These are phyloP conservation scores for Hibiscus syriacus DNA, from an alignment of 345 rosid genomes.

Conservation along the genomic window DNA sequence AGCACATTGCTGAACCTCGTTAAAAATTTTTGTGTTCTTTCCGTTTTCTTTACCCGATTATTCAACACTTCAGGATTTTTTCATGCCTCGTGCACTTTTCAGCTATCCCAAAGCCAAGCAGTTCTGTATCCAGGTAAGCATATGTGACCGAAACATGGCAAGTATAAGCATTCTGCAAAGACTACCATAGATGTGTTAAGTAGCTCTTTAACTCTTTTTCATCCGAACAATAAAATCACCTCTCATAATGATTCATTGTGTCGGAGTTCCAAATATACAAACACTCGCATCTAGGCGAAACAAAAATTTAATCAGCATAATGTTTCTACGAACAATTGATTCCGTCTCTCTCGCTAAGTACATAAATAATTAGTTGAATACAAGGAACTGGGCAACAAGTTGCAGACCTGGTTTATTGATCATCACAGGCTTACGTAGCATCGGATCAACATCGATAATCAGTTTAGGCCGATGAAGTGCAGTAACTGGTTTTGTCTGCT, in stretches of 20 bases:
- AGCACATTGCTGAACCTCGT: too few species aligned
- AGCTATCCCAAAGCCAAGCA: slow-evolving; percentile 37
- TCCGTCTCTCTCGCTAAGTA: not conserved
- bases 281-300: not conserved
- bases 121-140: slow-evolving; percentile 16
- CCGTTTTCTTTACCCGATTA: too few species aligned
- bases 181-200: not conserved
- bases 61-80: slow-evolving; percentile 42
- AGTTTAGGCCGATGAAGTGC: slow-evolving; percentile 24
- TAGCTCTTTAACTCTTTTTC: not conserved
- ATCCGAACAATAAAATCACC: not conserved
- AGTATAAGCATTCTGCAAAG: not conserved
- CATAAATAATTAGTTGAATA: not conserved
- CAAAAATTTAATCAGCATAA: not conserved
- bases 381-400: not conserved
- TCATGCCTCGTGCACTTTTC: slow-evolving; percentile 42
- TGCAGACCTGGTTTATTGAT: slow-evolving; percentile 56
- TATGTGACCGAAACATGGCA: slow-evolving; percentile 34
- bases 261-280: not conserved
- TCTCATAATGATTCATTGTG: not conserved
- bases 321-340: not conserved
- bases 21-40: too few species aligned
- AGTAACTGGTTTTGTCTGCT: slow-evolving; percentile 34
- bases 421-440: slow-evolving; percentile 34
- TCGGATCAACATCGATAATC: slow-evolving; percentile 34